Evolutionary conservation across 2,329 filamentous ascomycete genomes (phyloP), one percentile per base, ranked within the genome.

Genomic region (Iodosphaeria phyllophila): DNA sequence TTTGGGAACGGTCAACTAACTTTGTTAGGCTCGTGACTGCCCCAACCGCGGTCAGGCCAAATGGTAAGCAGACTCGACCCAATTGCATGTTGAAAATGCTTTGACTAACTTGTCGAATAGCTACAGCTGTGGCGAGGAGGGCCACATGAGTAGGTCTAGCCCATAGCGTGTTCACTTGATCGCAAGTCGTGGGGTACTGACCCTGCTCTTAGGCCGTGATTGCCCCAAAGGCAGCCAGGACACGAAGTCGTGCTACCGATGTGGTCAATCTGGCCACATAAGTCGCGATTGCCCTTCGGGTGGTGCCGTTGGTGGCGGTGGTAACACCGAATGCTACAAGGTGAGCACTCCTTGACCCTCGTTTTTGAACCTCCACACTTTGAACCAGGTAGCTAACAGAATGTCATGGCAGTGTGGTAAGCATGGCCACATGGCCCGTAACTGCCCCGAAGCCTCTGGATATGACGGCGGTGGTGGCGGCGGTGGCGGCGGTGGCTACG

Each of bases 401-500:
- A n/a, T n/a, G n/a, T n/a, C n/a, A n/a, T n/a, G n/a, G n/a, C 13
- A 73, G 75, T 98, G 89, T 58, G 84, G 84, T 35, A 79, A 92
- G 62, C 66, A 83, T 38, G 89, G 89, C 32, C 89, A 95, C 66
- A 93, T 95, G 52, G 86, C 89, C 41, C 82, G 78, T 42, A 83
- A 83, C 66, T 89, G 79, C 70, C 61, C 67, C 44, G 69, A 79
- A 56, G 64, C 64, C 31, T 63, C 63, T 30, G 52, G 46, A 33
- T 54, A 64, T 41, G 65, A 60, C 35, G 43, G 44, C 32, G 47
- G 44, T 35, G n/a, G 56, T 36, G 49, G 50, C 32, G 52, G 47
- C 39, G 54, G 54, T 35, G 51, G 58, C 35, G 51, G 53, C 31
- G 50, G 52, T 26, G 51, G 51, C 35, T 47, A 49, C 32, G 49